Evolutionary conservation across 164 flowering plant species (phyloP).

Genomic region (Saururus chinensis): DNA sequence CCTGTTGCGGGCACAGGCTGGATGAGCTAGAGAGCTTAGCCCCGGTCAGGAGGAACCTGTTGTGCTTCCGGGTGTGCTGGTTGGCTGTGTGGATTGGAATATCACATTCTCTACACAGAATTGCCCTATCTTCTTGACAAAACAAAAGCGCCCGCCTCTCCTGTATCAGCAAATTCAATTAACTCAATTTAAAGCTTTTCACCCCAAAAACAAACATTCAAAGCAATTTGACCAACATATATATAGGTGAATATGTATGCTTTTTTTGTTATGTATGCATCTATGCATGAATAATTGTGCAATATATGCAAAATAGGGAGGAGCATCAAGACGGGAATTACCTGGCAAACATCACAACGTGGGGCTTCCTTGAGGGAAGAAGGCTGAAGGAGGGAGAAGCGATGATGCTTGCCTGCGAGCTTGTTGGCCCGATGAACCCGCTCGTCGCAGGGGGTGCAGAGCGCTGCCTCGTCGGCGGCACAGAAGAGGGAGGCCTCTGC

Average conservation of each 20-base stretch:
- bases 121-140: slow-evolving; percentile 82
- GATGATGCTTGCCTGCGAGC: slow-evolving; percentile 28
- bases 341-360: slow-evolving; percentile 32
- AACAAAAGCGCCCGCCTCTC: slow-evolving; percentile 74
- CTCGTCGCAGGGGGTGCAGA: slow-evolving; percentile 20
- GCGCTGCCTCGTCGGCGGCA: slow-evolving; percentile 30
- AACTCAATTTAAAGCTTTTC: neutral
- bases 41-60: slow-evolving; percentile 78
- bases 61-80: slow-evolving; percentile 61
- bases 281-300: no score
- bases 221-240: neutral
- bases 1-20: neutral
- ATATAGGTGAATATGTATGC: no score
- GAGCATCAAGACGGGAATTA: neutral
- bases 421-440: slow-evolving; percentile 29
- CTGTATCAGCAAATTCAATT: slow-evolving; percentile 14
- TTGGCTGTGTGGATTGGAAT: slow-evolving; percentile 62
- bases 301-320: no score
- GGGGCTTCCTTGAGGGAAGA: slow-evolving; percentile 16
- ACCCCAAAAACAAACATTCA: neutral
- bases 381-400: slow-evolving; percentile 24
- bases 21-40: slow-evolving; percentile 44
- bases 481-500: slow-evolving; percentile 25
- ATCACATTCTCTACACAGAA: slow-evolving; percentile 79
- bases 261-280: no score